A percentile compares a stretch with the other conserved stretches of the same genome.
phyloP scores from a whole-genome alignment of 345 rosid genomes.

The Diplotaxis tenuifolia region DNA sequence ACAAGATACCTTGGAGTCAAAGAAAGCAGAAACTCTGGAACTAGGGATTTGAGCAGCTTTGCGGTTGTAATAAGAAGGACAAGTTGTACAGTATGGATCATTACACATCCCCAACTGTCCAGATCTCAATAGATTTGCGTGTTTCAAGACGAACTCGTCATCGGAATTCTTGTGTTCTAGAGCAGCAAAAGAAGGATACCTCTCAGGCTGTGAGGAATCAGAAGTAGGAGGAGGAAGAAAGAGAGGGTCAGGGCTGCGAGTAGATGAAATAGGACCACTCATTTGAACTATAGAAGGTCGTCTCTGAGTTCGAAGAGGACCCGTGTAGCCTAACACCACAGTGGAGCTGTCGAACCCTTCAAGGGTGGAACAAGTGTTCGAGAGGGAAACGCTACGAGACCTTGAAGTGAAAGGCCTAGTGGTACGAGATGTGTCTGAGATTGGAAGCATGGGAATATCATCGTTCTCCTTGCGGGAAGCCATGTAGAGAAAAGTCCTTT shows the following conservation, averaged over 20 bases:
- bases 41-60: not conserved
- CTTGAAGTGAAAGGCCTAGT: conserved; percentile 38
- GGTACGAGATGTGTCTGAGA: conserved; percentile 36
- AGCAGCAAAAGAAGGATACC: not conserved
- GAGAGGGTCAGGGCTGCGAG: conserved; percentile 36
- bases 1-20: too few relatives aligned
- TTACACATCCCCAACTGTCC: too few relatives aligned
- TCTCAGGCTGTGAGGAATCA: not conserved
- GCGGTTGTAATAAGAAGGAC: not conserved
- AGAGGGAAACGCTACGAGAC: conserved; percentile 60
- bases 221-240: conserved; percentile 37
- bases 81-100: too few relatives aligned
- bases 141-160: conserved; percentile 37
- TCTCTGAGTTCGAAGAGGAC: conserved; percentile 73
- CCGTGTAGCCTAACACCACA: conserved; percentile 63
- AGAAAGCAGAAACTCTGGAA: not conserved
- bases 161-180: not conserved
- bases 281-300: conserved; percentile 50
- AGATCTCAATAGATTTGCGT: too few relatives aligned
- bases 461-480: conserved; percentile 2
- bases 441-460: conserved; percentile 14
- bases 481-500: conserved; percentile 5
- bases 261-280: conserved; percentile 62
- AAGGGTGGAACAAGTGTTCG: conserved; percentile 46
- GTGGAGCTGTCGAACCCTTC: conserved; percentile 47